Conservation (phyloP, 169 alveolate genomes). For the Plasmodium malariae region DNA sequence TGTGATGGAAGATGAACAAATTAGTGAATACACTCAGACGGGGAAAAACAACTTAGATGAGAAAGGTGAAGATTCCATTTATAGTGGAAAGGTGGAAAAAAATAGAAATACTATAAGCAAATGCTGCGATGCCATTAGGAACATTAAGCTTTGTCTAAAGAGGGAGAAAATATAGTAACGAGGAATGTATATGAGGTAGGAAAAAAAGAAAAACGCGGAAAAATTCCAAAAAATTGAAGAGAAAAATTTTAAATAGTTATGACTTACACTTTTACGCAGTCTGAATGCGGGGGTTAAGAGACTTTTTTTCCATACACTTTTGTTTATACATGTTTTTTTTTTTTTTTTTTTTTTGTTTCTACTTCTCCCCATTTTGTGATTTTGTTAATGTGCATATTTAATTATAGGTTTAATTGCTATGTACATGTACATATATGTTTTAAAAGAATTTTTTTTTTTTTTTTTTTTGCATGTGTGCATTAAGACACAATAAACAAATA, state of each 20-base stretch:
- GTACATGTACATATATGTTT: neutral
- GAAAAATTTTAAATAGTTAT: too few relatives aligned
- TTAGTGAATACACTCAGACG: too few relatives aligned
- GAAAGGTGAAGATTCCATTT: neutral
- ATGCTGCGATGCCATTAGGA: neutral
- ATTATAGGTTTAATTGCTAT: neutral
- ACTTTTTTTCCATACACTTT: too few relatives aligned
- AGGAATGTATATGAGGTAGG: neutral
- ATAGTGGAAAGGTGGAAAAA: neutral
- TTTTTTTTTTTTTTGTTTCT: too few relatives aligned
- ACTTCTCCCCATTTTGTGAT: neutral
- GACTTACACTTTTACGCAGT: too few relatives aligned
- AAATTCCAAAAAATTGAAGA: too few relatives aligned
- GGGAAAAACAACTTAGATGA: neutral
- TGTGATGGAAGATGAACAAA: neutral
- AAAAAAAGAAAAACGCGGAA: neutral
- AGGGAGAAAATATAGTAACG: neutral
- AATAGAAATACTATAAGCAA: neutral
- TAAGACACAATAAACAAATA: neutral
- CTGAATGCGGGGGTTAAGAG: too few relatives aligned
- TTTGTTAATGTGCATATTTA: neutral
- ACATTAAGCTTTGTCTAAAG: neutral
- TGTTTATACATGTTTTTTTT: too few relatives aligned
- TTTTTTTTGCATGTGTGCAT: neutral
- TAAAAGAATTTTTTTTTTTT: neutral